A percentile compares a stretch with the other conserved stretches of the same genome.
Evolutionary conservation across 1,284 basidiomycete species (phyloP).

Genomic region (Cerrena zonata): DNA sequence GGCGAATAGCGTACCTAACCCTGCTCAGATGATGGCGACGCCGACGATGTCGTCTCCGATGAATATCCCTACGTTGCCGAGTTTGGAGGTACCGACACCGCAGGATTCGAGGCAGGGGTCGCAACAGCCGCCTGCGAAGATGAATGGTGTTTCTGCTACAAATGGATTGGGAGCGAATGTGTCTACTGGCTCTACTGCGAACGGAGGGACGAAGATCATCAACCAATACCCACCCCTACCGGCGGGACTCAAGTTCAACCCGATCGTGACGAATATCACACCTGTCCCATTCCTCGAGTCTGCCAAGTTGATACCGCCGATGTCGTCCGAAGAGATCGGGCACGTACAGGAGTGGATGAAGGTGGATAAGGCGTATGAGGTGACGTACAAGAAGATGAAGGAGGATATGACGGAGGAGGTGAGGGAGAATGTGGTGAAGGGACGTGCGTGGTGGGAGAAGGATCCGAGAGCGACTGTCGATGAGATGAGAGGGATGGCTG

Average conservation of each 20-base stretch:
- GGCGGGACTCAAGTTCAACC: slow-evolving; percentile 41
- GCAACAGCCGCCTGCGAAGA: not conserved
- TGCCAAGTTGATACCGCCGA: slow-evolving; percentile 46
- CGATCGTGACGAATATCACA: slow-evolving; percentile 58
- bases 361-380: slow-evolving; percentile 47
- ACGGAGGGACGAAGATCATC: slow-evolving; percentile 19
- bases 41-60: not conserved
- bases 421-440: slow-evolving; percentile 27
- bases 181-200: not conserved
- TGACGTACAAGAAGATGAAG: slow-evolving; percentile 32
- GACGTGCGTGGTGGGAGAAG: slow-evolving; percentile 50
- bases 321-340: slow-evolving; percentile 42
- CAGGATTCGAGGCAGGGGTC: slow-evolving; percentile 2
- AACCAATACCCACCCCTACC: slow-evolving; percentile 25
- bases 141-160: slow-evolving; percentile 5
- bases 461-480: slow-evolving; percentile 25
- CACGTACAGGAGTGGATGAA: slow-evolving; percentile 49
- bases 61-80: not conserved
- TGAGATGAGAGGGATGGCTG: slow-evolving; percentile 16
- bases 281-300: slow-evolving; percentile 56
- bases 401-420: slow-evolving; percentile 19
- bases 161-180: not conserved
- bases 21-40: slow-evolving; percentile 2
- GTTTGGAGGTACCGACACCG: not conserved
- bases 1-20: not conserved